phyloP scores from a whole-genome alignment of 257 asterid genomes.

The Linderniella brevidens region DNA sequence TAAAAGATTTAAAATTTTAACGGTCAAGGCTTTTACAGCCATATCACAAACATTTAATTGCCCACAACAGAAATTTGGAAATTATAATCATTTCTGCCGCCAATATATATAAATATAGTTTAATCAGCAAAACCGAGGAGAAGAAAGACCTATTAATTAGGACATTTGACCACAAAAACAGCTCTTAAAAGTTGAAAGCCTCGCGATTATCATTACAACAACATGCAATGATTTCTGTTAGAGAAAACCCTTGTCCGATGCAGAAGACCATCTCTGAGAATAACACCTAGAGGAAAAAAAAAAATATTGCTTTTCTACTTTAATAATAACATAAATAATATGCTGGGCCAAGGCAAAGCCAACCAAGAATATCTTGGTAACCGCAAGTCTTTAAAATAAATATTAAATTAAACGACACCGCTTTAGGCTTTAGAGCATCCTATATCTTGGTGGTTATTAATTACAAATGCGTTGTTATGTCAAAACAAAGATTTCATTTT shows the following conservation, averaged over 20 bases:
- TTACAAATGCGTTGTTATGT: no score
- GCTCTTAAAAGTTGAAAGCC: background rate
- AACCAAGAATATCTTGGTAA: conserved; percentile 1
- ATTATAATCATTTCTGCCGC: background rate
- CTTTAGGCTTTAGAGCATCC: background rate
- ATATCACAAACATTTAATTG: background rate
- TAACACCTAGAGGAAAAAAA: background rate
- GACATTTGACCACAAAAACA: background rate
- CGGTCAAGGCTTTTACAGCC: background rate
- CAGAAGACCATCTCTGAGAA: background rate
- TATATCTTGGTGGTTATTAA: no score
- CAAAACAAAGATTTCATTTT: no score
- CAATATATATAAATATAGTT: background rate
- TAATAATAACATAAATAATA: background rate
- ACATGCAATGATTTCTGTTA: background rate
- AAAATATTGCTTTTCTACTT: background rate
- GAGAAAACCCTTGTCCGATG: background rate
- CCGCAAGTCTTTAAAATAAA: background rate
- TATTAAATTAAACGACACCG: background rate
- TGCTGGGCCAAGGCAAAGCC: background rate
- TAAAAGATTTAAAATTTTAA: background rate
- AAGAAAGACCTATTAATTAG: background rate
- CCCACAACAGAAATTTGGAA: no score
- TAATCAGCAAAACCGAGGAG: no score
- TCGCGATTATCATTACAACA: background rate